Evolutionary conservation across 2,329 filamentous ascomycete species (phyloP), one percentile per base, ranked within the genome.

Genomic region (Fusarium verticillioides): DNA sequence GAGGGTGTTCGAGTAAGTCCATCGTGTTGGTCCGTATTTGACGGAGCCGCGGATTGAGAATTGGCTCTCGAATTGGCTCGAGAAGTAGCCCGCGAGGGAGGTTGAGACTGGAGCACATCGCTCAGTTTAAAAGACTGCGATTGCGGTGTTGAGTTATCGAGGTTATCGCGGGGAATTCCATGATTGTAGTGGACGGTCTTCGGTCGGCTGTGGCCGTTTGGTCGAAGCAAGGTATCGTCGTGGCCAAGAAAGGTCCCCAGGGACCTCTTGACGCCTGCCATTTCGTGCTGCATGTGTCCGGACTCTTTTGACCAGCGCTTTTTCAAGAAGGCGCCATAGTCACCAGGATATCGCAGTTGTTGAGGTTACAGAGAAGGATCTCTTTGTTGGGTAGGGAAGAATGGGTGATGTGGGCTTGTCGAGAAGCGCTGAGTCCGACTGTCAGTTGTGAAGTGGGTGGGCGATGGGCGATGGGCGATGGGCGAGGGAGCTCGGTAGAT

Each of bases 181-280:
- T 54, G 64, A 52, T 37, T 47, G n/a, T 70, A 53, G 28, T 50
- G 54, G 11, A 32, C 47, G 43, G 58, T 74, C 39, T 65, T 71
- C 19, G 69, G 52, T 40, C 73, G 69, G 44, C 64, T 67, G 60
- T 69, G 64, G 26, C 63, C 59, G 54, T 75, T 66, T 5, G 75
- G 61, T 60, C 73, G 65, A 43, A 69, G 40, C 62, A 66, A 73
- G n/a, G 69, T 60, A 30, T 74, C 71, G 36, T 79, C 79, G 49
- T 79, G 76, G 56, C 78, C 76, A 61, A 81, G 77, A 75, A 83
- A 79, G 53, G 80, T 74, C 63, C 77, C 74, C n/a, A 83, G 78
- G 19, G 81, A 77, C 78, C 84, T 80, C 77, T 85, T 85, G 62
- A 84, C 79, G 60, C 83, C 83, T 19, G 83, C 81, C 72, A 82